Evolutionary conservation across 768 basidiomycete genomes (phyloP).

Genomic region (Cystoderma amianthinum): DNA sequence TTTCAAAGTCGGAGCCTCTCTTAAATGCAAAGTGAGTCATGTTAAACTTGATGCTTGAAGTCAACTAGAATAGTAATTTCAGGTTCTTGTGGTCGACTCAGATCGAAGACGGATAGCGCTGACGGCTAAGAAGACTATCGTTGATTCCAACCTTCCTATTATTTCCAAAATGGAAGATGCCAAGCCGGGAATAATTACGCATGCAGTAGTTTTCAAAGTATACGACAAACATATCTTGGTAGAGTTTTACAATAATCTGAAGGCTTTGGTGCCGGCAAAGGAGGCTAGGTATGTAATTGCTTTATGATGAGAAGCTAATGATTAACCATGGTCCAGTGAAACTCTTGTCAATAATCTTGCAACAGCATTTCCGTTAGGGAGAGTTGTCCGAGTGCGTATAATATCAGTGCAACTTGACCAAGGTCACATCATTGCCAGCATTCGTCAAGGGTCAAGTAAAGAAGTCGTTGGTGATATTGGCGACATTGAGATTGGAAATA

Average conservation of each 20-base stretch:
- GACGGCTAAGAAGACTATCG: slow-evolving; percentile 86
- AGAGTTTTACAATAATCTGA: slow-evolving; percentile 87
- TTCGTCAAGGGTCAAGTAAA: slow-evolving; percentile 66
- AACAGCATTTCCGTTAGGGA: slow-evolving; percentile 70
- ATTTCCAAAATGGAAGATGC: slow-evolving; percentile 61
- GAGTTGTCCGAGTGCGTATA: slow-evolving; percentile 80
- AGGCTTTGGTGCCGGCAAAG: slow-evolving; percentile 70
- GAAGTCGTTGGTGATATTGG: slow-evolving; percentile 54
- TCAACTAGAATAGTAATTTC: slow-evolving; percentile 1
- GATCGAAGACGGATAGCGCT: slow-evolving; percentile 76
- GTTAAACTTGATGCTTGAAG: slow-evolving; percentile 4
- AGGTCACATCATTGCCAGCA: slow-evolving; percentile 72
- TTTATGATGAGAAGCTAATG: not conserved
- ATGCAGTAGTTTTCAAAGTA: slow-evolving; percentile 83
- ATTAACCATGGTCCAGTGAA: slow-evolving; percentile 46
- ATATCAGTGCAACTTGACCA: slow-evolving; percentile 52
- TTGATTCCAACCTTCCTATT: slow-evolving; percentile 74
- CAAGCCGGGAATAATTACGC: slow-evolving; percentile 61
- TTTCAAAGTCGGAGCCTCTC: slow-evolving; percentile 75
- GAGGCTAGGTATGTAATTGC: slow-evolving; percentile 73
- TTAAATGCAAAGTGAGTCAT: slow-evolving; percentile 71
- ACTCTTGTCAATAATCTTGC: slow-evolving; percentile 44
- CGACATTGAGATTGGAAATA: slow-evolving; percentile 70
- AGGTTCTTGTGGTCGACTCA: slow-evolving; percentile 82
- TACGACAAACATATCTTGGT: slow-evolving; percentile 75